These are phyloP conservation scores for Theileria equi DNA, from an alignment of 169 alveolate species.

Conservation along the genomic window DNA sequence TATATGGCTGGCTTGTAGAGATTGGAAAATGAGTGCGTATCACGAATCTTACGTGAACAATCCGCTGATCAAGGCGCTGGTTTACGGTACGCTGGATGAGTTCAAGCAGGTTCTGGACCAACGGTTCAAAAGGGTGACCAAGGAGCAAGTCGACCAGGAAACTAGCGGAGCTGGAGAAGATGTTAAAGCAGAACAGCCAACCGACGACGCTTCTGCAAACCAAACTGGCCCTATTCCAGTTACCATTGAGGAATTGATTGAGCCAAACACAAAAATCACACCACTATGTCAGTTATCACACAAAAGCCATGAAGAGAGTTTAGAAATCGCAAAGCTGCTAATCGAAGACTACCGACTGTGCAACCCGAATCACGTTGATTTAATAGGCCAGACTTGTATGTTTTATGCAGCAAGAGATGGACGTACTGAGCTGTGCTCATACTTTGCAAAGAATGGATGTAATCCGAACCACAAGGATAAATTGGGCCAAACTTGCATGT, in stretches of 20 bases:
- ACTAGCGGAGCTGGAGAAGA: not conserved
- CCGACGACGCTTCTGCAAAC: not conserved
- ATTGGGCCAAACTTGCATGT: constrained; percentile 86
- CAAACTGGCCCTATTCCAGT: not conserved
- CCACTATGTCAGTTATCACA: constrained; percentile 84
- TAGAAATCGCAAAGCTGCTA: constrained; percentile 76
- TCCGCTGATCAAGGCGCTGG: constrained; percentile 36
- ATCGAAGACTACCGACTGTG: constrained; percentile 75
- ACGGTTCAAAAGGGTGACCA: too few relatives aligned
- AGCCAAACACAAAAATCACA: constrained; percentile 73
- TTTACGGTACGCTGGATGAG: constrained; percentile 14
- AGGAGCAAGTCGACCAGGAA: too few relatives aligned
- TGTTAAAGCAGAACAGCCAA: not conserved
- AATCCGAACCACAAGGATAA: constrained; percentile 87
- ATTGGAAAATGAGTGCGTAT: constrained; percentile 30
- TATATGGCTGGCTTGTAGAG: too few relatives aligned
- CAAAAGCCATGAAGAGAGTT: constrained; percentile 81
- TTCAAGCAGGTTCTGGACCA: constrained; percentile 12
- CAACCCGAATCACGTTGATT: constrained; percentile 78
- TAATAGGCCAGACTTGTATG: constrained; percentile 86
- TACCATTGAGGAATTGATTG: constrained; percentile 38
- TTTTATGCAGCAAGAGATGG: constrained; percentile 94
- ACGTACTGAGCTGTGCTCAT: constrained; percentile 77
- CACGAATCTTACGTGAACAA: constrained; percentile 45
- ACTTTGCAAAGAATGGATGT: constrained; percentile 82